phyloP scores from a whole-genome alignment of 2,329 filamentous ascomycete genomes.

The Talaromyces pinophilus region DNA sequence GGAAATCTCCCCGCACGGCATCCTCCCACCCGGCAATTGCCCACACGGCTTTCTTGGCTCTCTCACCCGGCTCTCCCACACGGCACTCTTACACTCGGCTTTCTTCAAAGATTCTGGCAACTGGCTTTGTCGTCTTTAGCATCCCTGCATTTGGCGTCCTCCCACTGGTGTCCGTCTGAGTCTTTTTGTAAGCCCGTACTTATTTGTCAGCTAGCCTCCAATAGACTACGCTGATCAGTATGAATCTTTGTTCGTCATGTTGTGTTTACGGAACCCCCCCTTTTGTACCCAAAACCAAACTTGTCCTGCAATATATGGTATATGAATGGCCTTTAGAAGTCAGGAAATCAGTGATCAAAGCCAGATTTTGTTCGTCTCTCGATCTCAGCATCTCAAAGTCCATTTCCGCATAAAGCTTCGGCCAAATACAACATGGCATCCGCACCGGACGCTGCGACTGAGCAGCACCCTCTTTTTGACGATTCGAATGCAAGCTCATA shows the following conservation, averaged over 20 bases:
- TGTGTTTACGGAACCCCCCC: not conserved
- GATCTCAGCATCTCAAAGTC: not conserved
- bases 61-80: not conserved
- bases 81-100: not conserved
- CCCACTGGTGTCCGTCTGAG: not conserved
- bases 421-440: not conserved
- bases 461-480: not conserved
- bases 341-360: not conserved
- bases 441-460: not conserved
- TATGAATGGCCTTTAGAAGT: not conserved
- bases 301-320: not conserved
- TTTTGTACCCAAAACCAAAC: not conserved
- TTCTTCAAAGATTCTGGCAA: not conserved
- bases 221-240: not conserved
- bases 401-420: not conserved
- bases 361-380: not conserved
- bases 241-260: not conserved
- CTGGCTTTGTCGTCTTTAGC: not conserved
- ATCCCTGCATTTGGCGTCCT: not conserved
- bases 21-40: not conserved
- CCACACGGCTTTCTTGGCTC: not conserved
- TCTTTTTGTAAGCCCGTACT: not conserved
- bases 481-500: not conserved
- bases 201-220: not conserved
- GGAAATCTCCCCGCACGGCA: not conserved